Percentiles rank a stretch among this genome's conserved stretches.
phyloP scores from a whole-genome alignment of 1,284 basidiomycete species.

The Cutaneotrichosporon cutaneum region DNA sequence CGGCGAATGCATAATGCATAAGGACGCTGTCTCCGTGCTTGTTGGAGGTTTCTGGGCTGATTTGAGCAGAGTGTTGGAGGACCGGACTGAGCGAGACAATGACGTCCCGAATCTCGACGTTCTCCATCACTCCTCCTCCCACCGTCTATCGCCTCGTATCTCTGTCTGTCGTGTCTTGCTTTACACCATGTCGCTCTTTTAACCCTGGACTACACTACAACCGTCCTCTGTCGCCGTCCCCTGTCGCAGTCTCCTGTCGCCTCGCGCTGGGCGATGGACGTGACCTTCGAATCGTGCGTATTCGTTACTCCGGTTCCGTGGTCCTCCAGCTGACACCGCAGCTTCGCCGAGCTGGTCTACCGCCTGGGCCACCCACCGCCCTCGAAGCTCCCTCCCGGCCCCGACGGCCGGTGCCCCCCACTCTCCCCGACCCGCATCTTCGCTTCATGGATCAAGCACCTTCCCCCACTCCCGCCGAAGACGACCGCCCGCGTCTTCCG shows the following conservation, averaged over 20 bases:
- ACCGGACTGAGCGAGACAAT: too few relatives aligned
- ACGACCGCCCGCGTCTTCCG: slow-evolving; percentile 59
- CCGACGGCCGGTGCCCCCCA: neutral
- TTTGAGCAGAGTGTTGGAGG: too few relatives aligned
- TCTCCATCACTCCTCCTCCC: too few relatives aligned
- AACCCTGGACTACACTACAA: neutral
- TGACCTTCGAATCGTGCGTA: slow-evolving; percentile 38
- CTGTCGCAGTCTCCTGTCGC: too few relatives aligned
- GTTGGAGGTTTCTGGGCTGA: too few relatives aligned
- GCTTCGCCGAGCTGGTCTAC: slow-evolving; percentile 39
- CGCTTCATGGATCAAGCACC: slow-evolving; percentile 40
- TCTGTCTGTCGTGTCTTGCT: too few relatives aligned
- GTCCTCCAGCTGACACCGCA: slow-evolving; percentile 16
- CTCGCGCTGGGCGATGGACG: slow-evolving; percentile 33
- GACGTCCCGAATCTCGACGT: too few relatives aligned
- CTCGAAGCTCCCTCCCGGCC: slow-evolving; percentile 3
- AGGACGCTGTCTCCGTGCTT: too few relatives aligned
- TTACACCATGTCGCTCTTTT: neutral
- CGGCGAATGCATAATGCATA: too few relatives aligned
- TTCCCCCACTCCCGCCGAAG: slow-evolving; percentile 29
- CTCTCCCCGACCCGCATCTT: slow-evolving; percentile 35
- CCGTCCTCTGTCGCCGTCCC: neutral
- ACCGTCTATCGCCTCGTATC: too few relatives aligned
- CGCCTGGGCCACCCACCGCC: slow-evolving; percentile 41
- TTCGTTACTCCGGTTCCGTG: neutral